Conservation (phyloP, 2,329 filamentous ascomycete species). For the Cyanodermella asteris region DNA sequence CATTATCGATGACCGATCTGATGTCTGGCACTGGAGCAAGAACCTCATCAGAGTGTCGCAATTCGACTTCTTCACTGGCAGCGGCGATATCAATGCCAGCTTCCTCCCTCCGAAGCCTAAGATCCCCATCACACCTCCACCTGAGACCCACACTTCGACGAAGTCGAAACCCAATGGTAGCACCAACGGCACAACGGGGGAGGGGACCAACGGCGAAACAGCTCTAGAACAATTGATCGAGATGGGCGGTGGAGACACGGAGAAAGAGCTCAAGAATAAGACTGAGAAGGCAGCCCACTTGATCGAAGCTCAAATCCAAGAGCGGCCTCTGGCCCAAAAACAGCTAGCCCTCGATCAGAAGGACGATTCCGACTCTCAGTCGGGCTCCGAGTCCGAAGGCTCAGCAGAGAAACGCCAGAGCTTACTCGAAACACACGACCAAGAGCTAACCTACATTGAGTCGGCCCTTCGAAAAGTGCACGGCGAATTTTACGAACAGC, state of each 20-base stretch:
- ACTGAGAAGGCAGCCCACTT: too few relatives aligned
- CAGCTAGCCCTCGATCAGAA: slow-evolving; percentile 34
- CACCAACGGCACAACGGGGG: slow-evolving; percentile 3
- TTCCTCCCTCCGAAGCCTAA: slow-evolving; percentile 63
- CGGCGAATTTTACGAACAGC: slow-evolving; percentile 58
- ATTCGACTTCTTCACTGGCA: slow-evolving; percentile 95
- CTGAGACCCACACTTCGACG: too few relatives aligned
- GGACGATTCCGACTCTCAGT: slow-evolving; percentile 9
- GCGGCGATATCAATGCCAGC: slow-evolving; percentile 95
- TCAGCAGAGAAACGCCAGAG: slow-evolving; percentile 37
- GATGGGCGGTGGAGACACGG: slow-evolving; percentile 51
- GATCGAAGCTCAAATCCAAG: slow-evolving; percentile 70
- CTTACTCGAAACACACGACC: slow-evolving; percentile 69
- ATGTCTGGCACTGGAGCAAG: slow-evolving; percentile 84
- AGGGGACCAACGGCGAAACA: slow-evolving; percentile 21
- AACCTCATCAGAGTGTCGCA: slow-evolving; percentile 89
- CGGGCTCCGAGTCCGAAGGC: slow-evolving; percentile 10
- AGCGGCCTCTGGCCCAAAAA: slow-evolving; percentile 73
- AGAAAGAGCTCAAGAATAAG: slow-evolving; percentile 70
- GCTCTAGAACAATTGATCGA: slow-evolving; percentile 55
- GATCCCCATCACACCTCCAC: too few relatives aligned
- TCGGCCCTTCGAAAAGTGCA: slow-evolving; percentile 58
- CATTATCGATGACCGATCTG: slow-evolving; percentile 90
- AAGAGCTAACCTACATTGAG: slow-evolving; percentile 57
- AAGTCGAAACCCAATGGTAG: slow-evolving; percentile 19